Evolutionary conservation across 176 grass and related monocot genomes (phyloP).

Genomic region (Phoenix roebelenii): DNA sequence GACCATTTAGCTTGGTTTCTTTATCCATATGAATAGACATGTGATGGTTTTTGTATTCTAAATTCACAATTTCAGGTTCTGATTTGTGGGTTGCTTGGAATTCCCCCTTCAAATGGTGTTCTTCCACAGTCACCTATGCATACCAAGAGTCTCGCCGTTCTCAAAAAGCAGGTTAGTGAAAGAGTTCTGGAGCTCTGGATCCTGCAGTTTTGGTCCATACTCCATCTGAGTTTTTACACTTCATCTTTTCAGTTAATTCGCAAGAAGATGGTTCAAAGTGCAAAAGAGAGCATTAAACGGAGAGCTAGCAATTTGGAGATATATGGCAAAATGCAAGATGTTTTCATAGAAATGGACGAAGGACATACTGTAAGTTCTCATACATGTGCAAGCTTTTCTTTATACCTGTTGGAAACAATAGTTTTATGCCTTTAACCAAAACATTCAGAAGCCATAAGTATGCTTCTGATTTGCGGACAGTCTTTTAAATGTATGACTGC

Average conservation of each 20-base stretch:
- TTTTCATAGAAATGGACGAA: conserved; percentile 63
- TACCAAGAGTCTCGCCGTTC: conserved; percentile 79
- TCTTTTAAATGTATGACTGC: too few species aligned
- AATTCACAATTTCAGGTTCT: conserved; percentile 39
- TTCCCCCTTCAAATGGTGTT: conserved; percentile 94
- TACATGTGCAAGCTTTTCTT: too few species aligned
- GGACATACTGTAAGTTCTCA: conserved; percentile 25
- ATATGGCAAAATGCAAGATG: conserved; percentile 80
- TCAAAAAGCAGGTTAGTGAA: conserved; percentile 66
- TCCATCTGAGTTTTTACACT: too few species aligned
- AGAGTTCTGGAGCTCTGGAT: too few species aligned
- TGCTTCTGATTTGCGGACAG: too few species aligned
- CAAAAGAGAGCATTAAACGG: conserved; percentile 48
- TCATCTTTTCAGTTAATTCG: conserved; percentile 36
- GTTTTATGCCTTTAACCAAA: too few species aligned
- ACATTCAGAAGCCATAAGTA: too few species aligned
- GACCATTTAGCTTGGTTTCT: not conserved
- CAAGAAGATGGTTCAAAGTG: conserved; percentile 77
- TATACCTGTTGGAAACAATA: too few species aligned
- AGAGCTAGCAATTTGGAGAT: conserved; percentile 57
- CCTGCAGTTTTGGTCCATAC: too few species aligned
- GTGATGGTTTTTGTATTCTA: not conserved
- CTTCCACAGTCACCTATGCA: conserved; percentile 98
- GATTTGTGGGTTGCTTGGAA: conserved; percentile 73
- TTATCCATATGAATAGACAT: conserved; percentile 28